phyloP scores from a whole-genome alignment of 192 early-diverging fungal species.

The Entomortierella chlamydospora region DNA sequence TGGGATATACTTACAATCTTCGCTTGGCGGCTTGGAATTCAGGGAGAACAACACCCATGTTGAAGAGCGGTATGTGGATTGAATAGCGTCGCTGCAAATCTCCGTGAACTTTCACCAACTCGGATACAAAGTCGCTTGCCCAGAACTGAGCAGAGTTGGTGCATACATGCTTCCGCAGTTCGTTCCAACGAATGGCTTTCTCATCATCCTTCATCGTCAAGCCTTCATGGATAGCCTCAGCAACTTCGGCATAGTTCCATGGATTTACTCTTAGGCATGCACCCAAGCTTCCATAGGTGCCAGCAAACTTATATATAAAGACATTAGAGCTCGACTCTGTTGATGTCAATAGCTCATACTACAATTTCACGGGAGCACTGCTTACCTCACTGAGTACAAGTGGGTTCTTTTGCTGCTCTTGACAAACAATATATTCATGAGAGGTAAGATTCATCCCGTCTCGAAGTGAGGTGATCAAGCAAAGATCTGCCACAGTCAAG shows the following conservation, averaged over 20 bases:
- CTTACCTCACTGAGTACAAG: conserved; percentile 89
- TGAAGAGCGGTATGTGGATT: conserved; percentile 59
- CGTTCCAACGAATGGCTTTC: conserved; percentile 77
- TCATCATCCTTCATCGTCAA: conserved; percentile 87
- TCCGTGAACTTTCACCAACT: conserved; percentile 64
- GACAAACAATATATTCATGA: conserved; percentile 94
- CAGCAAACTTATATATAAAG: conserved; percentile 76
- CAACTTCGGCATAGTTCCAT: conserved; percentile 92
- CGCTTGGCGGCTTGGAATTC: conserved; percentile 48
- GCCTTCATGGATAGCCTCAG: conserved; percentile 90
- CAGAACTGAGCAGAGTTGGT: conserved; percentile 78
- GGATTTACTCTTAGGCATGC: conserved; percentile 93
- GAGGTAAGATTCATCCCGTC: conserved; percentile 99
- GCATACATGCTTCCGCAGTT: conserved; percentile 73
- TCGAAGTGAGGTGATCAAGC: conserved; percentile 89
- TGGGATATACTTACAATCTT: conserved; percentile 61
- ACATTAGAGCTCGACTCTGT: neutral
- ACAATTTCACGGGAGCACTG: neutral
- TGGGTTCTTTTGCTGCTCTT: conserved; percentile 83
- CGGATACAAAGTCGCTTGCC: conserved; percentile 70
- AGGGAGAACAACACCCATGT: conserved; percentile 35
- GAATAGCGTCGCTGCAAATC: conserved; percentile 62
- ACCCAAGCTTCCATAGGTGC: conserved; percentile 91
- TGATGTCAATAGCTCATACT: neutral
- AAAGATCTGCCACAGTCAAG: conserved; percentile 87